These are phyloP conservation scores for Kernera saxatilis DNA, from an alignment of 345 rosid species.

Conservation along the genomic window DNA sequence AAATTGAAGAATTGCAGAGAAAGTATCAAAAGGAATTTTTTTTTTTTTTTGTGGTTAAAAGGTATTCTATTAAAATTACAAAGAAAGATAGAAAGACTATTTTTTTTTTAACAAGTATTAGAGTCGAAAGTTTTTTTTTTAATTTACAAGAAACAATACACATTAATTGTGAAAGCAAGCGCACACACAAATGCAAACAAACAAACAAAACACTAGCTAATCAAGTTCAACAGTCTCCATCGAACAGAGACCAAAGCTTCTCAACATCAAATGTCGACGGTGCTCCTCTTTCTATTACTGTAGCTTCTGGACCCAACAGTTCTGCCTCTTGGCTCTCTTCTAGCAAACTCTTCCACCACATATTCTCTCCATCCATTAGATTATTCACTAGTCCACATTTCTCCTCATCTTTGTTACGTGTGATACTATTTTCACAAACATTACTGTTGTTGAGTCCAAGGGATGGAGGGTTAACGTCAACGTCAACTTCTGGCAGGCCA, in stretches of 20 bases:
- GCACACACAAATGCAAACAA: not conserved
- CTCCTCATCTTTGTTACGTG: not conserved
- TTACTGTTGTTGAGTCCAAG: not conserved
- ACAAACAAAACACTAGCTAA: not conserved
- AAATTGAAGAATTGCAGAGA: too few species aligned
- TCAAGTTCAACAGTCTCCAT: not conserved
- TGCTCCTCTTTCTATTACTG: not conserved
- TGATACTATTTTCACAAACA: not conserved
- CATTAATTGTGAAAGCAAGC: not conserved
- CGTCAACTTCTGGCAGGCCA: not conserved
- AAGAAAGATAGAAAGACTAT: too few species aligned
- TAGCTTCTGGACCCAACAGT: not conserved
- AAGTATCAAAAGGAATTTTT: too few species aligned
- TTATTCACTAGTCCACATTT: not conserved
- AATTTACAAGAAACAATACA: not conserved
- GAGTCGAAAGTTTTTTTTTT: too few species aligned
- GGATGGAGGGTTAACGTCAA: not conserved
- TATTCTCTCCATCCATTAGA: not conserved
- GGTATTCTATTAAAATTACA: too few species aligned
- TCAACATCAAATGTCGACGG: conserved; percentile 3
- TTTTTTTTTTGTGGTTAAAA: too few species aligned
- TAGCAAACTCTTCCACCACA: conserved; percentile 20
- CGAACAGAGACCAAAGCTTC: conserved; percentile 12
- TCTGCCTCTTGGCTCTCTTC: not conserved
- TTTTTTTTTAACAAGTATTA: too few species aligned